Base-by-base conservation (phyloP, 2,329 filamentous ascomycete species). In the Aspergillus sp. region DNA sequence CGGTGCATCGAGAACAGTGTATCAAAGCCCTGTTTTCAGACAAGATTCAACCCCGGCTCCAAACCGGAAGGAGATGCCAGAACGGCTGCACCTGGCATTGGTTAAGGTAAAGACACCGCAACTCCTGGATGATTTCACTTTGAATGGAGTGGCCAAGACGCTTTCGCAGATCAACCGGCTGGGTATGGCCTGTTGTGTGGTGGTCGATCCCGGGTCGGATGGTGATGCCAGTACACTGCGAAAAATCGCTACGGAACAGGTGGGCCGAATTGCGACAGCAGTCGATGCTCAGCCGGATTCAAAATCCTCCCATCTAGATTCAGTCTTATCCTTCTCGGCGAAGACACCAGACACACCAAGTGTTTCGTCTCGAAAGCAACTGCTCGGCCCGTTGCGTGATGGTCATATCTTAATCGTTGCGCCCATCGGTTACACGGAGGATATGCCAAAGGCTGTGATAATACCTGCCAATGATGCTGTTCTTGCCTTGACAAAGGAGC, bases 61-160 rank as follows among this genome's bases (percentile, higher is more conserved):
- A 20, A 67, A 72, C 49, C 54, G 71, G 53, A 64, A 74, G 59
- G 57, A 75, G 51, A 64, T 66, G n/a, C 51, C 69, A 3, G 80
- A 84, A 62, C 79, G 77, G 34, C 73, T 90, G 17, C 90, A 96
- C 73, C 81, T 96, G 57, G 93, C 95, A 15, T 78, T 99, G 56
- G 87, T 97, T 63, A 96, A 96, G 75, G 81, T 99, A 54, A 85
- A 89, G 53, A 83, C 84, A 44, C 88, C 91, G 0, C 88, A 96
- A 66, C 75, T 80, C 2, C 82, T 96, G 47, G 83, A 90, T 66
- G 83, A 92, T 58, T 75, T 79, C 2, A 89, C 86, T 0, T 71
- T 98, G 11, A 76, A 83, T 46, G 93, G 91, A 1, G 86, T 98
- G 57, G 91, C 89, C 5, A 86, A 88, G 70, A 98, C 95, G 0